Percentiles rank a stretch among this genome's conserved stretches.
Conservation (phyloP, 805 yeast species). For the Yamadazyma nakazawae region DNA sequence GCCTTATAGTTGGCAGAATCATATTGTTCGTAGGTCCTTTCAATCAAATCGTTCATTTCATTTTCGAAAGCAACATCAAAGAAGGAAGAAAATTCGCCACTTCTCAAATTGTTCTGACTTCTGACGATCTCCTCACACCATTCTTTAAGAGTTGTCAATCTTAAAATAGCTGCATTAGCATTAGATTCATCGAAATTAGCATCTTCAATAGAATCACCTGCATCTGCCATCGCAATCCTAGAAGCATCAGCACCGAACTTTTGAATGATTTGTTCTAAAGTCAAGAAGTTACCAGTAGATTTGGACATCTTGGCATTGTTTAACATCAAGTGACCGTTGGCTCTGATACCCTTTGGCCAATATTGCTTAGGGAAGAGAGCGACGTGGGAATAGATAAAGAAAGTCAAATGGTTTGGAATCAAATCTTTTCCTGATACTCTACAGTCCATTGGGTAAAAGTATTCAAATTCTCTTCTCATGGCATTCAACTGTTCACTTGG, state of each 20-base stretch:
- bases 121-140: constrained; percentile 84
- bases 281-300: constrained; percentile 95
- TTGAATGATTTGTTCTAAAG: constrained; percentile 75
- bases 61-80: constrained; percentile 89
- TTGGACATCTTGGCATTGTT: constrained; percentile 98
- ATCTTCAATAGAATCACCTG: constrained; percentile 96
- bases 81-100: constrained; percentile 53
- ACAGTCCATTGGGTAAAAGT: constrained; percentile 91
- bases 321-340: constrained; percentile 91
- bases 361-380: constrained; percentile 85
- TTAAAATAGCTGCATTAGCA: constrained; percentile 95
- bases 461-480: constrained; percentile 92
- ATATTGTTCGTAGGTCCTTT: constrained; percentile 69
- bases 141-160: constrained; percentile 87
- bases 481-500: constrained; percentile 62
- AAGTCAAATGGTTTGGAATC: constrained; percentile 95
- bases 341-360: constrained; percentile 95
- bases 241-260: constrained; percentile 98
- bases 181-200: constrained; percentile 96
- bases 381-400: constrained; percentile 88
- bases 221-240: constrained; percentile 96
- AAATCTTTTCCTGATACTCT: constrained; percentile 95
- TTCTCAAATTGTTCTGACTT: constrained; percentile 46
- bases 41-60: constrained; percentile 83
- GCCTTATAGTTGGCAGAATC: constrained; percentile 74